Base-by-base conservation (phyloP, 1,139 yeast species). In the Taphrina flavorubra region DNA sequence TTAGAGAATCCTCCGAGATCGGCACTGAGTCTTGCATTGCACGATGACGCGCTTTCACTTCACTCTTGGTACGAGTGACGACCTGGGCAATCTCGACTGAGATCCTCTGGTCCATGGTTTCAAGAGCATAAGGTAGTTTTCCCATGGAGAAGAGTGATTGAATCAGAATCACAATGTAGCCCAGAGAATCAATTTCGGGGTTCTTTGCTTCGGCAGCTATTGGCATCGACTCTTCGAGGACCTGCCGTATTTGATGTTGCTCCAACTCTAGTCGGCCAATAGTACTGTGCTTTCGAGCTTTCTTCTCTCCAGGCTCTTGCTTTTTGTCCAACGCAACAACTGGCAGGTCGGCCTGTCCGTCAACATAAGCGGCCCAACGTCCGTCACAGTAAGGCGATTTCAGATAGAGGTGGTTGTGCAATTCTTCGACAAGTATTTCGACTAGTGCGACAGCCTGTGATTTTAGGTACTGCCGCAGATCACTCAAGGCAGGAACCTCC, bases 361-460 rank as follows among this genome's bases (percentile, higher is more conserved):
- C 74, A 6, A 74, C 69, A 64, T 76, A 77, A 5, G 77, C 70
- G 37, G 73, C 74, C 80, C 81, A 79, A 10, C 79, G 74, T 34
- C 70, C 71, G 68, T 75, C 74, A 68, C 79, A 74, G 72, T 77
- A 78, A 6, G 81, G 82, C 71, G 80, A 77, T 73, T 87, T 89
- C 68, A 90, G 81, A 75, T 90, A 92, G 20, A 92, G 81, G 70
- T 90, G 89, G 69, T 83, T 85, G 71, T 86, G 88, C 56, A 92
- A 79, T 75, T 92, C 97, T 72, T 90, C 97, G 25, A 90, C 81
- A 37, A 92, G 80, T 75, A 86, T 86, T 69, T 88, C 91, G 36
- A 65, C 63, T 5, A 65, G 51, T 14, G 64, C 57, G 25, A 57
- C 56, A 8, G 69, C 67, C 34, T 70, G 72, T 4, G 57, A 37